Evolutionary conservation across 2,329 filamentous ascomycete genomes (phyloP).

Genomic region (Byssothecium circinans): DNA sequence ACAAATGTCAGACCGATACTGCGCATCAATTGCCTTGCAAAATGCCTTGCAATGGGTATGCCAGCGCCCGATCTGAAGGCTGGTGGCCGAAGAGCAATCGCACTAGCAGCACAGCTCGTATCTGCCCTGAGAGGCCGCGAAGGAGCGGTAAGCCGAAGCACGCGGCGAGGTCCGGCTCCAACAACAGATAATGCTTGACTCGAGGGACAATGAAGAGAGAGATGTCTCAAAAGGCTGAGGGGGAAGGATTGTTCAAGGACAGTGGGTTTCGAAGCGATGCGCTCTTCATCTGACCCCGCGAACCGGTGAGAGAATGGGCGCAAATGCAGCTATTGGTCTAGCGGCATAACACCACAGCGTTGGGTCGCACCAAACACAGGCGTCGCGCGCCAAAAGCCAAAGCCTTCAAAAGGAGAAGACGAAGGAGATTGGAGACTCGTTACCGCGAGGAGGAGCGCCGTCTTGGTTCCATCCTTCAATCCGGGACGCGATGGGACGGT

Average conservation of each 20-base stretch:
- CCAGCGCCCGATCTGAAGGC: slow-evolving; percentile 26
- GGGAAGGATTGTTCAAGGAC: slow-evolving; percentile 1
- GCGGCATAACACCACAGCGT: slow-evolving; percentile 34
- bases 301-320: slow-evolving; percentile 38
- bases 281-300: slow-evolving; percentile 36
- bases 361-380: slow-evolving; percentile 34
- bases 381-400: slow-evolving; percentile 9
- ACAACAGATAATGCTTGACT: slow-evolving; percentile 26
- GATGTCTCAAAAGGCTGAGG: slow-evolving; percentile 32
- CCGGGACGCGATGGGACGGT: neutral
- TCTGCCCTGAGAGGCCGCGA: slow-evolving; percentile 17
- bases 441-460: slow-evolving; percentile 8
- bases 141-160: slow-evolving; percentile 25
- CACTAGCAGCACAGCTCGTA: slow-evolving; percentile 20
- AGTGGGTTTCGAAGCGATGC: neutral
- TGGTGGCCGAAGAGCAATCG: slow-evolving; percentile 25
- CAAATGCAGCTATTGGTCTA: slow-evolving; percentile 38
- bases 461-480: neutral
- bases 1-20: slow-evolving; percentile 19
- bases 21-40: slow-evolving; percentile 30
- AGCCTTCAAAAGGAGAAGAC: slow-evolving; percentile 7
- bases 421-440: slow-evolving; percentile 8
- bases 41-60: slow-evolving; percentile 25
- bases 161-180: slow-evolving; percentile 23
- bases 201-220: slow-evolving; percentile 35